Evolutionary conservation across 148 eudicot genomes (phyloP), one percentile per base, ranked within the genome.

Genomic region (Dysphania ambrosioides): DNA sequence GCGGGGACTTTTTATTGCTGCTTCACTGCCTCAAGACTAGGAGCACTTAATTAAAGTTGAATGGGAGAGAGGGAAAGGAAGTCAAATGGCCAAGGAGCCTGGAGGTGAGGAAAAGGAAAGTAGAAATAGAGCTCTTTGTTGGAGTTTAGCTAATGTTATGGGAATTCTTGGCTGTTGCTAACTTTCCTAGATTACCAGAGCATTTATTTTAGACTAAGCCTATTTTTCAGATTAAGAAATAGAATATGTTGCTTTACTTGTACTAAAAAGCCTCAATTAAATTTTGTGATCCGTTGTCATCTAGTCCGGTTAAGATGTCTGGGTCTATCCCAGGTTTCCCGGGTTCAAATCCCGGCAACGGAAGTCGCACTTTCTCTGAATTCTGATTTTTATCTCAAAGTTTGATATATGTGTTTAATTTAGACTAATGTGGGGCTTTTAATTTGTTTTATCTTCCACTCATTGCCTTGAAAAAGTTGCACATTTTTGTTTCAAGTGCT

Each of bases 231-330:
- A 11, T 59, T 27, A 59, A 9, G 63, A 18, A 26, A 27, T 59
- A 18, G 23, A 24, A 4, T 55, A 9, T 30, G n/a, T 15, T 62
- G 40, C 23, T 18, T 64, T 3, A 21, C 68, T 7, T 63, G 8
- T 35, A 64, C 42, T 34, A 26, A 64, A 18, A 15, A 15, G 35
- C 23, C 38, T 62, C 66, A 32, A 30, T 16, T 23, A 58, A 31
- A 38, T 31, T 62, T 62, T 36, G 79, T 42, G 62, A 77, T 85
- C 86, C 74, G 83, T 86, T 87, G 82, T 85, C 77, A 85, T 83
- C 88, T 78, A 85, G 83, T 81, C 79, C 68, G 85, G 88, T 82
- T 78, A 83, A 82, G 87, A 83, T 85, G 85, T 77, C 83, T 85
- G 86, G 70, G 73, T 61, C 59, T 71, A 64, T 73, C 86, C 85